A percentile compares a stretch with the other conserved stretches of the same genome.
phyloP scores from a whole-genome alignment of 2,329 filamentous ascomycete genomes.

The Colletotrichum tropicale region DNA sequence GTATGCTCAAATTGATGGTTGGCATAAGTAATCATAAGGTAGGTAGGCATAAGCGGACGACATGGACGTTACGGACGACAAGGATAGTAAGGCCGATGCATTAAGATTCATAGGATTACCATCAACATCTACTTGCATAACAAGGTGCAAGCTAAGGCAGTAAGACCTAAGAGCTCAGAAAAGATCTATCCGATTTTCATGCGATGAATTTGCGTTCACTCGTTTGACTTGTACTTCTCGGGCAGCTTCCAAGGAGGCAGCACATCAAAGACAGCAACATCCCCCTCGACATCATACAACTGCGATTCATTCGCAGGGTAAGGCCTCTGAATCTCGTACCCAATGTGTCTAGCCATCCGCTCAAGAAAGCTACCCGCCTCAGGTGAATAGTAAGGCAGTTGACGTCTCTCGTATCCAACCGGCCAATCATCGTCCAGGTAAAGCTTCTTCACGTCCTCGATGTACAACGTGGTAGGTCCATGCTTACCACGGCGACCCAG shows the following conservation, averaged over 20 bases:
- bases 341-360: neutral
- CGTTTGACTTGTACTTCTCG: neutral
- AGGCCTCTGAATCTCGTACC: neutral
- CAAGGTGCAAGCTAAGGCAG: too few relatives aligned
- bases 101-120: too few relatives aligned
- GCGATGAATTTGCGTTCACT: too few relatives aligned
- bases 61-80: too few relatives aligned
- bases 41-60: too few relatives aligned
- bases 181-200: too few relatives aligned
- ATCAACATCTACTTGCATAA: too few relatives aligned
- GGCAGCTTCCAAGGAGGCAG: neutral
- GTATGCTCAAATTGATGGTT: too few relatives aligned
- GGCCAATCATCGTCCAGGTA: neutral
- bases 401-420: neutral
- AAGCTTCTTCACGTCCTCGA: neutral
- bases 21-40: too few relatives aligned
- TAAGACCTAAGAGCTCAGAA: too few relatives aligned
- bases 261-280: neutral
- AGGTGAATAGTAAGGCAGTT: neutral
- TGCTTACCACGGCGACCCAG: neutral
- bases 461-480: neutral
- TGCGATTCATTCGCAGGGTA: neutral
- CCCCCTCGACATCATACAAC: neutral
- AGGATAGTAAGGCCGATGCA: too few relatives aligned
- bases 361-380: neutral